Evolutionary conservation across 108 stramenopile genomes (phyloP).

Genomic region (Cyclotella sp.): DNA sequence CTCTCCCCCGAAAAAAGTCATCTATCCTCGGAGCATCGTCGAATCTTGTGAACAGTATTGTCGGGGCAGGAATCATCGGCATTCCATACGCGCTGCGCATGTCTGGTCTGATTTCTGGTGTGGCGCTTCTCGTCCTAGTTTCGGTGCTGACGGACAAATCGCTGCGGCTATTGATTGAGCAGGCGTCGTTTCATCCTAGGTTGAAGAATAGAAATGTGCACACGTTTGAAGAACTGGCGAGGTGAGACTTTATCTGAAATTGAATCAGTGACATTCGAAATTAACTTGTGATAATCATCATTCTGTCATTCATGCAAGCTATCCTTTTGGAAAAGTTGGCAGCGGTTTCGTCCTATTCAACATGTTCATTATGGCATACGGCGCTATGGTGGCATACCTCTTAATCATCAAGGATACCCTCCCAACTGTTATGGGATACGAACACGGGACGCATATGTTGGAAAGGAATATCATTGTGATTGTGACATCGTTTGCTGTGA

Average conservation of each 20-base stretch:
- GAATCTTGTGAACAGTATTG: conserved; percentile 86
- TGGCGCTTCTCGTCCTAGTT: conserved; percentile 64
- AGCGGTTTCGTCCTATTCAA: conserved; percentile 60
- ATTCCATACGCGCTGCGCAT: conserved; percentile 81
- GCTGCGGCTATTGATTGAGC: conserved; percentile 73
- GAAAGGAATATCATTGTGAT: conserved; percentile 68
- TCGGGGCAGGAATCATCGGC: conserved; percentile 89
- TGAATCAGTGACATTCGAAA: background rate
- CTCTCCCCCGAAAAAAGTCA: conserved; percentile 67
- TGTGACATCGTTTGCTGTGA: conserved; percentile 53
- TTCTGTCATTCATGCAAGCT: background rate
- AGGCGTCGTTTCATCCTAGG: conserved; percentile 73
- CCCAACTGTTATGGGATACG: conserved; percentile 68
- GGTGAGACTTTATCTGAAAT: background rate
- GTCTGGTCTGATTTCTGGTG: conserved; percentile 68
- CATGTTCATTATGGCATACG: conserved; percentile 85
- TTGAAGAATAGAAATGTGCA: conserved; percentile 54
- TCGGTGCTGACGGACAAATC: conserved; percentile 76
- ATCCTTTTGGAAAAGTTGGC: background rate
- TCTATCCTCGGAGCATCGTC: conserved; percentile 66
- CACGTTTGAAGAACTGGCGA: conserved; percentile 77
- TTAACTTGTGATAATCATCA: background rate
- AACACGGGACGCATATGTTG: conserved; percentile 51
- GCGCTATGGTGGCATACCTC: conserved; percentile 88
- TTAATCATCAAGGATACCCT: conserved; percentile 87